These are phyloP conservation scores for Arthrobotrys conoides DNA, from an alignment of 2,329 filamentous ascomycete genomes.

Conservation along the genomic window DNA sequence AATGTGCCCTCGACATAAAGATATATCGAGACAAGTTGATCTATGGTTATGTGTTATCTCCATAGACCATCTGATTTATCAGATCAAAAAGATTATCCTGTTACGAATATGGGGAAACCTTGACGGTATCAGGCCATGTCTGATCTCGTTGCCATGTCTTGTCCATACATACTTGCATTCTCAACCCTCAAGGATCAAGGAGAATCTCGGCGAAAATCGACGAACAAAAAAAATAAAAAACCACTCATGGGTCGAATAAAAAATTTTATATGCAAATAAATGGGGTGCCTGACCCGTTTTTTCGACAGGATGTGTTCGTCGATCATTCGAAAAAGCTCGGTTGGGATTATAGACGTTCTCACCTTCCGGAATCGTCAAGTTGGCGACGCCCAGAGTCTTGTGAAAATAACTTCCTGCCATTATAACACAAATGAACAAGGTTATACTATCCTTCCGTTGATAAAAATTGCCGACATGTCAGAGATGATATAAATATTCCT, in stretches of 20 bases:
- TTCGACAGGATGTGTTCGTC: slow-evolving; percentile 30
- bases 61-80: slow-evolving; percentile 57
- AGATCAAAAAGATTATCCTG: slow-evolving; percentile 43
- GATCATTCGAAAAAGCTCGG: slow-evolving; percentile 60
- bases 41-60: slow-evolving; percentile 28
- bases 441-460: background rate
- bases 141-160: no score
- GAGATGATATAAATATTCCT: slow-evolving; percentile 21
- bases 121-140: slow-evolving; percentile 30
- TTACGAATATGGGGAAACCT: slow-evolving; percentile 55
- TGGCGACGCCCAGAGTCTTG: slow-evolving; percentile 59
- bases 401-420: slow-evolving; percentile 52
- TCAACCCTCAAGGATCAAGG: slow-evolving; percentile 30
- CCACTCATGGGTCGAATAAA: slow-evolving; percentile 10
- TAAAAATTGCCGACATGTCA: slow-evolving; percentile 6
- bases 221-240: slow-evolving; percentile 20
- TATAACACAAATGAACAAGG: slow-evolving; percentile 48
- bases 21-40: slow-evolving; percentile 17
- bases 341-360: slow-evolving; percentile 34
- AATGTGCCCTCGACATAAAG: background rate
- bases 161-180: slow-evolving; percentile 17
- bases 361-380: slow-evolving; percentile 53
- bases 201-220: slow-evolving; percentile 51
- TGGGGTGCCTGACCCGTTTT: slow-evolving; percentile 58
- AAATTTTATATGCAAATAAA: slow-evolving; percentile 13